A percentile compares a stretch with the other conserved stretches of the same genome.
These are phyloP conservation scores for Yamadazyma phyllophila DNA, from an alignment of 805 yeast species.

Conservation along the genomic window DNA sequence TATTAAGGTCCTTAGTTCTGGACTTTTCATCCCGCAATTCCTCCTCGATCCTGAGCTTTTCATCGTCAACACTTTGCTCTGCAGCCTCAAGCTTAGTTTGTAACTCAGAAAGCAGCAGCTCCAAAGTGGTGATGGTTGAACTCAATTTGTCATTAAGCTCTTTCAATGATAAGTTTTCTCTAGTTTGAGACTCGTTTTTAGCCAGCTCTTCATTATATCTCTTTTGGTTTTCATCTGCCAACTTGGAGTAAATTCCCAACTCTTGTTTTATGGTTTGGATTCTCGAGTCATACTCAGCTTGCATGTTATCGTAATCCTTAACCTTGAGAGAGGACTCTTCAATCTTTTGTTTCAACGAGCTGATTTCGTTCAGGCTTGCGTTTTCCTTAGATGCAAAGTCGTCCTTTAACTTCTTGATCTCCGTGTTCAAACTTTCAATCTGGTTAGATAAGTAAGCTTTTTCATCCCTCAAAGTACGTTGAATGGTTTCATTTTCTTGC, in stretches of 20 bases:
- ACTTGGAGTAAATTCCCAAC: slow-evolving; percentile 40
- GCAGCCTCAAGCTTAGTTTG: slow-evolving; percentile 15
- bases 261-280: slow-evolving; percentile 27
- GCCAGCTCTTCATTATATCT: slow-evolving; percentile 57
- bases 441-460: slow-evolving; percentile 22
- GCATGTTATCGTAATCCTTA: slow-evolving; percentile 31
- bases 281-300: slow-evolving; percentile 30
- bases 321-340: slow-evolving; percentile 29
- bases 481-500: slow-evolving; percentile 22
- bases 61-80: slow-evolving; percentile 21
- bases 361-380: slow-evolving; percentile 22
- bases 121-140: slow-evolving; percentile 3
- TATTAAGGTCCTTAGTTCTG: slow-evolving; percentile 53
- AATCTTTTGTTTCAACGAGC: slow-evolving; percentile 24
- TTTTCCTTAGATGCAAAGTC: slow-evolving; percentile 20
- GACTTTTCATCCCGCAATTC: slow-evolving; percentile 41
- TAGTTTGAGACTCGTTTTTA: slow-evolving; percentile 52
- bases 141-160: slow-evolving; percentile 18
- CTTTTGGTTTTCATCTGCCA: slow-evolving; percentile 49
- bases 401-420: slow-evolving; percentile 21
- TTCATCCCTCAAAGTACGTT: slow-evolving; percentile 21
- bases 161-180: slow-evolving; percentile 22
- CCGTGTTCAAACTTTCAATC: slow-evolving; percentile 19
- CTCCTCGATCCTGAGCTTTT: slow-evolving; percentile 23
- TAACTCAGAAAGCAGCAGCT: slow-evolving; percentile 5